Evolutionary conservation across 441 rosid genomes (phyloP), one percentile per base, ranked within the genome.

Genomic region (Mallotus japonicus): DNA sequence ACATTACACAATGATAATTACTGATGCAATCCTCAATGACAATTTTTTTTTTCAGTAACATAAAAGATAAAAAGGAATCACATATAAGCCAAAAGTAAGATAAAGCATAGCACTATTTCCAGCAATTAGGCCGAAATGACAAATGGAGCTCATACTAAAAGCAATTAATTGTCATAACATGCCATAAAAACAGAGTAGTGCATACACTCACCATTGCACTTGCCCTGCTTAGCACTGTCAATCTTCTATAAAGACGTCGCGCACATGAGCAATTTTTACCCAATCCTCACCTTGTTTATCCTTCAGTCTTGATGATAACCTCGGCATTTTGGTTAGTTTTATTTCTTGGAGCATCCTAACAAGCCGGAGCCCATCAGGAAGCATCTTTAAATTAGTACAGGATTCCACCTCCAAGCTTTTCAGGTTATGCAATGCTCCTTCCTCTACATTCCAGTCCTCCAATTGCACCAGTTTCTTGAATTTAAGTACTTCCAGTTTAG

Each of bases 341-440:
- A 71, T 16, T 50, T 49, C 12, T 17, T 20, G 49, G 20, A 72
- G 75, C 37, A 9, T 62, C 13, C 11, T 62, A 14, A 72, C 13
- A 2, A 5, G 17, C 19, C 20, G 49, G 14, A 72, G 13, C 51
- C 40, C 75, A 11, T 51, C 69, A n/a, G 69, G 69, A 62, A 72
- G 51, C 60, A 62, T 62, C 40, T 50, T 51, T 17, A 71, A 37
- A n/a, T 62, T 62, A 6, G 9, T 34, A 24, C 69, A 72, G 6
- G 15, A 9, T 62, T 57, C 46, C 5, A 72, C 62, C 53, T 61
- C 60, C 74, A 71, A 71, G 32, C 34, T 28, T 62, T 12, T 71
- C 59, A 71, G 24, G 8, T 9, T 1, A 6, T 34, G 60, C 24
- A 61, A 0, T 17, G 74, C 24, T 28, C 60, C 58, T 58, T 71